phyloP scores from a whole-genome alignment of 2,329 filamentous ascomycete genomes.

The Zasmidium angulare region DNA sequence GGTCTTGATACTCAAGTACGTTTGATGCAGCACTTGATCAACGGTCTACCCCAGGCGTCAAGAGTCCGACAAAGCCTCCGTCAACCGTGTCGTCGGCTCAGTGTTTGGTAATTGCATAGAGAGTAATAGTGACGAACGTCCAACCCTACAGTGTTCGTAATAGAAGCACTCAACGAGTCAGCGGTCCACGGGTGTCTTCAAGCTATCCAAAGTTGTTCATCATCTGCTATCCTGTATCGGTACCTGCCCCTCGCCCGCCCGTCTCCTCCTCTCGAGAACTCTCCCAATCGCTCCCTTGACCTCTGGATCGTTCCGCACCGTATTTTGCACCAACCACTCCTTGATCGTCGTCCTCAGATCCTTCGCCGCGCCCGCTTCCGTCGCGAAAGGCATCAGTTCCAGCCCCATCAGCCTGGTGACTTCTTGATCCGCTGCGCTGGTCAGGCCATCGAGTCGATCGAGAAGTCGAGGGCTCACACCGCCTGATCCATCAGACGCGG shows the following conservation, averaged over 20 bases:
- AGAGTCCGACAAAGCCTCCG: no score
- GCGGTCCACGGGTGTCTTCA: neutral
- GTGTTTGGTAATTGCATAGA: no score
- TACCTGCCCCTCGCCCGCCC: slow-evolving; percentile 4
- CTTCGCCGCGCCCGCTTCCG: slow-evolving; percentile 65
- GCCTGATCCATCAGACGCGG: slow-evolving; percentile 22
- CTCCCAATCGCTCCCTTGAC: slow-evolving; percentile 76
- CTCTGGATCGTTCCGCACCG: slow-evolving; percentile 74
- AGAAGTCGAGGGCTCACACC: slow-evolving; percentile 60
- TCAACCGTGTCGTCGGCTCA: no score
- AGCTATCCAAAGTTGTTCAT: neutral
- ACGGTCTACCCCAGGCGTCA: no score
- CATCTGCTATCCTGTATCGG: neutral
- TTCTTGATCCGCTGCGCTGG: slow-evolving; percentile 66
- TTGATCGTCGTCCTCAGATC: slow-evolving; percentile 71
- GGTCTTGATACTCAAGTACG: no score
- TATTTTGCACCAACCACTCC: slow-evolving; percentile 87
- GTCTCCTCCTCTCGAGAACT: slow-evolving; percentile 55
- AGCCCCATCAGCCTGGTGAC: slow-evolving; percentile 68
- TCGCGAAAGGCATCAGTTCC: slow-evolving; percentile 77
- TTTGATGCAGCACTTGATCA: no score
- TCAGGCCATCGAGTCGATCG: slow-evolving; percentile 63
- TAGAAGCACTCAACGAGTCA: neutral
- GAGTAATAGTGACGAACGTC: no score
- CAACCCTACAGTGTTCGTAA: no score